phyloP scores from a whole-genome alignment of 495 filamentous ascomycete genomes.

The Penicillium riverlandense region DNA sequence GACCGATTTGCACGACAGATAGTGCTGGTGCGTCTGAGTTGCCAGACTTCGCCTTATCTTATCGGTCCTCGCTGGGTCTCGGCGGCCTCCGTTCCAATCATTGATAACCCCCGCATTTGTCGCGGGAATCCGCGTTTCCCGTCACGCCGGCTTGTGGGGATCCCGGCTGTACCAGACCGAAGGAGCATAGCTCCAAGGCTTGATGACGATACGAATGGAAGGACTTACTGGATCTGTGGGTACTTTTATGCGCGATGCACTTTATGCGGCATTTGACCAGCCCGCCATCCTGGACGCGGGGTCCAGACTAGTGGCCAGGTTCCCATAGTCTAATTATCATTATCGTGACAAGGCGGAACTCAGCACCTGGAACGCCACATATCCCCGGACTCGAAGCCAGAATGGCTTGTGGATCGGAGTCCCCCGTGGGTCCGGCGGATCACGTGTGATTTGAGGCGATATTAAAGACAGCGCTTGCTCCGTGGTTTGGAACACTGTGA shows the following conservation, averaged over 20 bases:
- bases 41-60: not conserved
- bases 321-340: not conserved
- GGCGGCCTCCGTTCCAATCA: slow-evolving; percentile 9
- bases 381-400: no score
- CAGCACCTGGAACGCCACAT: not conserved
- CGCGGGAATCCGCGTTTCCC: not conserved
- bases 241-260: not conserved
- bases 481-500: no score
- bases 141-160: not conserved
- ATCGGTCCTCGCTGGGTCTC: slow-evolving; percentile 3
- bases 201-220: not conserved
- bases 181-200: slow-evolving; percentile 6
- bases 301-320: no score
- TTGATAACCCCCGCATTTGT: not conserved
- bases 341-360: not conserved
- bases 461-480: no score
- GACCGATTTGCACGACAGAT: slow-evolving; percentile 1
- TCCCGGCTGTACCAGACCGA: slow-evolving; percentile 10
- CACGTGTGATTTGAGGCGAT: no score
- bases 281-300: not conserved
- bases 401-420: slow-evolving; percentile 3
- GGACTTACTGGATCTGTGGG: no score
- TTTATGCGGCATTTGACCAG: not conserved
- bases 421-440: slow-evolving; percentile 6
- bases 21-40: not conserved